Conservation (phyloP, 148 eudicot genomes). For the Cornus kousa region DNA sequence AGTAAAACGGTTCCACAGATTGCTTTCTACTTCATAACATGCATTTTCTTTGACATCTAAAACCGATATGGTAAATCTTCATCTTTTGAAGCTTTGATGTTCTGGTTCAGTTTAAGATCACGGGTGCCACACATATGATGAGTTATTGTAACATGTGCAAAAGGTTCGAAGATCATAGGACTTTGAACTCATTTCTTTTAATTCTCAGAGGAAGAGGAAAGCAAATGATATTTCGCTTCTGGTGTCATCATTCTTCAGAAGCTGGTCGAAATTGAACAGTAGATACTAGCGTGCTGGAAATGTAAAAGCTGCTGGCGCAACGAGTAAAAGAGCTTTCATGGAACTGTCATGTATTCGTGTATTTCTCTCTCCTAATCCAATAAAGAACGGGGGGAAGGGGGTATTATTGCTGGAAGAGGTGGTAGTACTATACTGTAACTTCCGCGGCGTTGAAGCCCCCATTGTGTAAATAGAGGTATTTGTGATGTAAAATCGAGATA, state of each 20-base stretch:
- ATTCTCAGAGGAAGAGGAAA: neutral
- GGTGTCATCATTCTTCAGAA: neutral
- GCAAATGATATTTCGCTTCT: constrained; percentile 7
- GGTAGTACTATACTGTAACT: constrained; percentile 23
- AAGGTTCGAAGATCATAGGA: neutral
- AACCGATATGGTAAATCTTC: neutral
- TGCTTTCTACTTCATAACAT: constrained; percentile 23
- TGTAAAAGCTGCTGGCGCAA: constrained; percentile 9
- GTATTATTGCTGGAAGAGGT: neutral
- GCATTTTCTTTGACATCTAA: neutral
- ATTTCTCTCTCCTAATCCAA: constrained; percentile 8
- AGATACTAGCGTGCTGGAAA: neutral
- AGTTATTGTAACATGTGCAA: neutral
- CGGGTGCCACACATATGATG: neutral
- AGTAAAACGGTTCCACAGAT: constrained; percentile 39
- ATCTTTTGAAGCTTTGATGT: neutral
- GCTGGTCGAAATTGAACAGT: neutral
- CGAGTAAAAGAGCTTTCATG: neutral
- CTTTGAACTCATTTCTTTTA: neutral
- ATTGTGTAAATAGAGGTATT: constrained; percentile 39
- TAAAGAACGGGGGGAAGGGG: constrained; percentile 17
- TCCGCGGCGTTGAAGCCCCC: constrained; percentile 29
- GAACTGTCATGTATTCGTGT: neutral
- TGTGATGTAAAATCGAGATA: constrained; percentile 10
- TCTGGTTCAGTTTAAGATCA: neutral